Evolutionary conservation across 352 stramenopile species (phyloP).

Genomic region (Thalassiosira hispida): DNA sequence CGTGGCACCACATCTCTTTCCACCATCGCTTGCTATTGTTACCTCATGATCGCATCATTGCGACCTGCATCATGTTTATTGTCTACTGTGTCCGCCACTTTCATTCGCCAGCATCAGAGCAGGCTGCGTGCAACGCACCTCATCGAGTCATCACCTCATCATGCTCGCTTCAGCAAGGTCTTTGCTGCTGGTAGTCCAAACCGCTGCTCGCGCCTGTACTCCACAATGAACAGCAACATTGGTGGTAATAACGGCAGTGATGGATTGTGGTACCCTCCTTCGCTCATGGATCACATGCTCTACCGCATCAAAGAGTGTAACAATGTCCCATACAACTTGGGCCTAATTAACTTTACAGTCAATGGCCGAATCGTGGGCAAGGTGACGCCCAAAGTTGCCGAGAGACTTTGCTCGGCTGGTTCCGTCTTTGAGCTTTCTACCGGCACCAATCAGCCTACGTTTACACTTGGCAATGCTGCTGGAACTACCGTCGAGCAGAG

Average conservation of each 20-base stretch:
- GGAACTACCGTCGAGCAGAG: constrained; percentile 61
- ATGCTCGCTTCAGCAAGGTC: too few species aligned
- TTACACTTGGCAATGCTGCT: constrained; percentile 48
- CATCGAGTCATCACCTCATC: neutral
- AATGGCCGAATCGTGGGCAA: constrained; percentile 69
- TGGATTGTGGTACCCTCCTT: constrained; percentile 14
- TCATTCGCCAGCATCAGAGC: neutral
- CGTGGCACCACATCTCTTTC: too few species aligned
- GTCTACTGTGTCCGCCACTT: too few species aligned
- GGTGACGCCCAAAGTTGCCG: constrained; percentile 56
- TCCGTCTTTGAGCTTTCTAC: constrained; percentile 43
- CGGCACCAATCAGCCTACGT: constrained; percentile 40
- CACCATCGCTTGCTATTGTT: too few species aligned
- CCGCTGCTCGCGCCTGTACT: neutral
- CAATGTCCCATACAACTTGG: constrained; percentile 52
- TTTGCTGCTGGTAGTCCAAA: neutral
- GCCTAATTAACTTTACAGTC: constrained; percentile 64
- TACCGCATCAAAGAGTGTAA: constrained; percentile 74
- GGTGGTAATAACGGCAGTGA: neutral
- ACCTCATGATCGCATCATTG: neutral
- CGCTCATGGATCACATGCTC: constrained; percentile 71
- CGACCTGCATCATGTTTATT: neutral
- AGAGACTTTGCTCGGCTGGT: constrained; percentile 53
- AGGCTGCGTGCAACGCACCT: neutral
- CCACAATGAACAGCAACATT: neutral